Evolutionary conservation across 2,329 filamentous ascomycete genomes (phyloP).

Genomic region (Ramularia endophylla): DNA sequence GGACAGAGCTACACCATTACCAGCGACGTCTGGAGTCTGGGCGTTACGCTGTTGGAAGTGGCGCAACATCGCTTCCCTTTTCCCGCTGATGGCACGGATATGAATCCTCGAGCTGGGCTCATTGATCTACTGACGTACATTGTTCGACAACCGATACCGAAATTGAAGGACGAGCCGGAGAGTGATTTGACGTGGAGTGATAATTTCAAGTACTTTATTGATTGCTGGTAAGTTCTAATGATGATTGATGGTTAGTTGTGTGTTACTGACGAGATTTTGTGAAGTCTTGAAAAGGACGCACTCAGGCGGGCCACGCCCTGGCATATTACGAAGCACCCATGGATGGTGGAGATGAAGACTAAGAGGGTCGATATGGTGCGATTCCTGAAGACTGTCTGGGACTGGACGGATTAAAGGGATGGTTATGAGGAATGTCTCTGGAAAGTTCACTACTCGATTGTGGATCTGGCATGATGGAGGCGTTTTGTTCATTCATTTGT

Average conservation of each 20-base stretch:
- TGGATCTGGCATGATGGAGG: neutral
- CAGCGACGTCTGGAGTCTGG: conserved; percentile 96
- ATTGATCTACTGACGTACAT: conserved; percentile 98
- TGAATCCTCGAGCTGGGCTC: conserved; percentile 84
- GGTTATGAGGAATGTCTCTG: too few species aligned
- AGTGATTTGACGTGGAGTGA: conserved; percentile 91
- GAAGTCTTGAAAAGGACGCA: conserved; percentile 88
- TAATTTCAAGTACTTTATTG: conserved; percentile 98
- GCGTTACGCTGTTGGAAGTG: conserved; percentile 97
- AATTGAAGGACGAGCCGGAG: conserved; percentile 76
- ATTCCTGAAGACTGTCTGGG: conserved; percentile 93
- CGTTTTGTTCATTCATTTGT: too few species aligned
- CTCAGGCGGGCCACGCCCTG: conserved; percentile 83
- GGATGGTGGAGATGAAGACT: conserved; percentile 93
- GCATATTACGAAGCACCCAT: conserved; percentile 98
- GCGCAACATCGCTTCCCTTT: conserved; percentile 98
- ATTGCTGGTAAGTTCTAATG: conserved; percentile 76
- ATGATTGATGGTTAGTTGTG: neutral
- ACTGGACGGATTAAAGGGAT: conserved; percentile 67
- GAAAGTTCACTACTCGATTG: too few species aligned
- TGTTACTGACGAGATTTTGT: conserved; percentile 21
- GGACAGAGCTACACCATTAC: conserved; percentile 98
- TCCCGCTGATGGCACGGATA: conserved; percentile 91
- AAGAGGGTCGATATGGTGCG: conserved; percentile 98
- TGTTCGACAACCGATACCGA: conserved; percentile 89